Conservation (phyloP, 1,139 yeast species). For the Lizanozyma gosingica region DNA sequence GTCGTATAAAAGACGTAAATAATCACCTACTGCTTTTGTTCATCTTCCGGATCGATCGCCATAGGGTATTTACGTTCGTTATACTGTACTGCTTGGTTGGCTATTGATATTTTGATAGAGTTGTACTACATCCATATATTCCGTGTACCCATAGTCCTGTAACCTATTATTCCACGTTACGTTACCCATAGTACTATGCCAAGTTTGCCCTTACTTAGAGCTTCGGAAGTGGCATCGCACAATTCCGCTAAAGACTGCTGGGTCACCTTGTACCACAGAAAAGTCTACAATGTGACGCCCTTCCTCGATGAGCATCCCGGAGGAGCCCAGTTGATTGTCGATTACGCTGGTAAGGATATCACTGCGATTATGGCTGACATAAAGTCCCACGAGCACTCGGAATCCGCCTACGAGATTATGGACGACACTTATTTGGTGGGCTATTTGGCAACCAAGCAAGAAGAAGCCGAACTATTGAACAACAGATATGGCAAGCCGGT, state of each 20-base stretch:
- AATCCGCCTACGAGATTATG: constrained; percentile 79
- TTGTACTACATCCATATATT: no score
- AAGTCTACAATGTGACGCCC: constrained; percentile 72
- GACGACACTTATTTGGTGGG: constrained; percentile 66
- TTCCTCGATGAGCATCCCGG: constrained; percentile 85
- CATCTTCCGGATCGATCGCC: no score
- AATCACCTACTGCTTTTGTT: no score
- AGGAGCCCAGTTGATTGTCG: constrained; percentile 66
- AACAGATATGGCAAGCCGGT: constrained; percentile 22
- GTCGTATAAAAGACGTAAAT: no score
- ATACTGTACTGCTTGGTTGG: no score
- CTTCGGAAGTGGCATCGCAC: constrained; percentile 41
- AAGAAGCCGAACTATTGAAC: constrained; percentile 43
- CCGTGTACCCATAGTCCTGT: no score
- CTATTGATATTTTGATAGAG: no score
- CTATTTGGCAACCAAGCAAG: constrained; percentile 53
- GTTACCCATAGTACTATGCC: no score
- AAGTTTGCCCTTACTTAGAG: constrained; percentile 1
- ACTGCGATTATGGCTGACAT: constrained; percentile 71
- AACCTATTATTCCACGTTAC: no score
- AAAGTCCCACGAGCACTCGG: constrained; percentile 67
- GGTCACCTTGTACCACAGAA: constrained; percentile 70
- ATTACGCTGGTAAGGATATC: constrained; percentile 78
- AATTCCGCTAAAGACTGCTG: constrained; percentile 50
- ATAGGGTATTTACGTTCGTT: no score